These are phyloP conservation scores for Cryptococcus neoformans DNA, from an alignment of 1,284 basidiomycete species.

Conservation along the genomic window DNA sequence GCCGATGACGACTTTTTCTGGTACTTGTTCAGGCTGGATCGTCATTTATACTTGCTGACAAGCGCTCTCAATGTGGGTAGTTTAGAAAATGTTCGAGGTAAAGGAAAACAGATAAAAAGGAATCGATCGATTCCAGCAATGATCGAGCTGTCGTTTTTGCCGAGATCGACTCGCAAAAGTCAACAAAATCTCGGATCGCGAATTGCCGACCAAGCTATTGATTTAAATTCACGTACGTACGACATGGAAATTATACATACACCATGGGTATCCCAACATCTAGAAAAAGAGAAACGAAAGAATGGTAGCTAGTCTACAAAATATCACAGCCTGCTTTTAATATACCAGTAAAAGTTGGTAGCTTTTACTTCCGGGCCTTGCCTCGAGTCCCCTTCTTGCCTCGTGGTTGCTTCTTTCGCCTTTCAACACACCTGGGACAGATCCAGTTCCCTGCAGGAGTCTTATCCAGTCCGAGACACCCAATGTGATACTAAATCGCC, in stretches of 20 bases:
- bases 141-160: no score
- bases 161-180: no score
- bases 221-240: no score
- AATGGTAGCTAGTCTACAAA: not conserved
- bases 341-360: no score
- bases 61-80: not conserved
- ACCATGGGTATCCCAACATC: no score
- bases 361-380: slow-evolving; percentile 16
- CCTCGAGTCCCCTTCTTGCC: slow-evolving; percentile 24
- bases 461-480: slow-evolving; percentile 68
- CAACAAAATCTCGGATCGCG: no score
- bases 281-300: not conserved
- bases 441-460: slow-evolving; percentile 77
- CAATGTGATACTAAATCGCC: slow-evolving; percentile 69
- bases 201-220: no score
- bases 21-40: slow-evolving; percentile 7
- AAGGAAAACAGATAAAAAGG: not conserved
- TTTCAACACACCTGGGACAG: slow-evolving; percentile 58
- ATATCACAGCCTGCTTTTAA: not conserved
- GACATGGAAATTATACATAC: no score
- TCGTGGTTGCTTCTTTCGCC: slow-evolving; percentile 32
- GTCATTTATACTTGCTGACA: slow-evolving; percentile 5
- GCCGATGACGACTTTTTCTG: slow-evolving; percentile 23
- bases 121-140: no score
- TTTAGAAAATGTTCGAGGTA: not conserved